Base-by-base conservation (phyloP, 805 yeast species). In the Lipomyces japonicus region DNA sequence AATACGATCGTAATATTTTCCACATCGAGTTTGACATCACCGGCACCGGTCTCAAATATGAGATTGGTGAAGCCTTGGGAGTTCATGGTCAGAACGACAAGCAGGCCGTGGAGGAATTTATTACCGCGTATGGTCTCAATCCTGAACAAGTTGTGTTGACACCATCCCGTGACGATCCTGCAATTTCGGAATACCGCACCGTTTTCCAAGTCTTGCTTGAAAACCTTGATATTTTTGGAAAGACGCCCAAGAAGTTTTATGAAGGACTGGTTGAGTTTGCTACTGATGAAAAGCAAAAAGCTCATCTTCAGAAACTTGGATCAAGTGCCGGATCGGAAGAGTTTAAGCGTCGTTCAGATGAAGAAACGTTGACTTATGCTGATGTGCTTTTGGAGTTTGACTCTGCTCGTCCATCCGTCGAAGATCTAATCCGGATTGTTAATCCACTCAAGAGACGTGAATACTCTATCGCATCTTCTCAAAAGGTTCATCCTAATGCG, bases 391-490 rank as follows among this genome's bases (percentile, higher is more conserved):
- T 78, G 59, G 79, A 84, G 65, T 91, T 86, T 76, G 75, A 79
- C 60, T 81, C 90, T 50, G 95, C 91, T 22, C 81, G 82, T 68
- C 97, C 97, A 23, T 62, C 80, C 3, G 72, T 84, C 50, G 75
- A 74, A 49, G 88, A 86, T 22, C 76, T 91, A 61, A 79, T 84
- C 31, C 77, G 77, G 61, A 70, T 91, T 50, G 78, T 91, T 58
- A 80, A 95, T 21, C 90, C 95, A 16, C 77, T 90, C 66, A 91
- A 91, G 76, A 84, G 97, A 75, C 86, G 97, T 75, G 97, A 91
- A 71, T 91, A 91, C 69, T 91, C 97, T 12, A 91, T 91, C 69
- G 97, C 97, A 2, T 90, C 97, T 1, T 90, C 97, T 25, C 97
- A 91, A 71, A 86, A 79, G 68, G 74, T 86, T 63, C 97, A 91